Conservation (phyloP, 1,284 basidiomycete genomes). For the Heimioporus punctisporus region DNA sequence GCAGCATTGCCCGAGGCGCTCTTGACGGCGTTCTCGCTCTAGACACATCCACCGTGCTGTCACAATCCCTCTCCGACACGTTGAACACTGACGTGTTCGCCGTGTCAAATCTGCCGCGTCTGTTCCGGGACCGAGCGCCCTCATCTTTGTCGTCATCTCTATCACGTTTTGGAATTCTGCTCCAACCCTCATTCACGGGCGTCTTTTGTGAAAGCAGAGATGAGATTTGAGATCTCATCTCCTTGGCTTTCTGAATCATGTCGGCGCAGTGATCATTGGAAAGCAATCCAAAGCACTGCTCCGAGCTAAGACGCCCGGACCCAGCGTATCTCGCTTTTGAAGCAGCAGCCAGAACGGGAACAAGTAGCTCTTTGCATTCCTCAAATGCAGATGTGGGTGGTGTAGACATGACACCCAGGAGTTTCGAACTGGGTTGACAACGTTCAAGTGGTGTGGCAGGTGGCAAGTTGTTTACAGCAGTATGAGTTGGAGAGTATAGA, state of each 20-base stretch:
- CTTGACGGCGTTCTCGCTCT: slow-evolving; percentile 16
- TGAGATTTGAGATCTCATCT: slow-evolving; percentile 26
- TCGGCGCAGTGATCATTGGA: slow-evolving; percentile 27
- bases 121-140: slow-evolving; percentile 13
- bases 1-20: slow-evolving; percentile 26
- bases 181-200: slow-evolving; percentile 3
- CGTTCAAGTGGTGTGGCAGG: slow-evolving; percentile 5
- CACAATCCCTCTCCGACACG: slow-evolving; percentile 24
- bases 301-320: slow-evolving; percentile 8
- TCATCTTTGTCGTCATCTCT: slow-evolving; percentile 9
- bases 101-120: slow-evolving; percentile 17
- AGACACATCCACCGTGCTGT: slow-evolving; percentile 22
- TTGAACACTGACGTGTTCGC: slow-evolving; percentile 12
- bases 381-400: slow-evolving; percentile 21
- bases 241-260: slow-evolving; percentile 22
- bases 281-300: slow-evolving; percentile 24
- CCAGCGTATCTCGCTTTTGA: slow-evolving; percentile 17
- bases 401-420: slow-evolving; percentile 4
- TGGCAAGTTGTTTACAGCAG: slow-evolving; percentile 9
- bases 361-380: slow-evolving; percentile 27
- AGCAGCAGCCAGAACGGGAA: slow-evolving; percentile 22
- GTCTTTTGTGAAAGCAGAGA: slow-evolving; percentile 8
- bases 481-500: slow-evolving; percentile 12
- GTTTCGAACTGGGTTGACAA: slow-evolving; percentile 2
- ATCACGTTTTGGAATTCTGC: slow-evolving; percentile 10